These are phyloP conservation scores for Trichosporon sp. DNA, from an alignment of 1,284 basidiomycete genomes.

Conservation along the genomic window DNA sequence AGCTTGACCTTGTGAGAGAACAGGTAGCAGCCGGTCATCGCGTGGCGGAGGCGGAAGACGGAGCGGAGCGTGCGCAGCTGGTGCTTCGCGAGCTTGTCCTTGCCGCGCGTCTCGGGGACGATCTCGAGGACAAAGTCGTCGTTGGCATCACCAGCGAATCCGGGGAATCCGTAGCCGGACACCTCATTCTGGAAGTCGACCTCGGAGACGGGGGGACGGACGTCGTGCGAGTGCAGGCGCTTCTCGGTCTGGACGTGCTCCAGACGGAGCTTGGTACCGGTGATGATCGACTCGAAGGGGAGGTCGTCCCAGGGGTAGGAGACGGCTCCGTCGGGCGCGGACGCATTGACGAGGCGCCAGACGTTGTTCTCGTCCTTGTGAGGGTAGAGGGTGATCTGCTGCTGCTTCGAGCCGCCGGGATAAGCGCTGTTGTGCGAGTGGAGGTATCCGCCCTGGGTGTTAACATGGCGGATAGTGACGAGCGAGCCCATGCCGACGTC, in stretches of 20 bases:
- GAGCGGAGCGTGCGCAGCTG: slow-evolving; percentile 76
- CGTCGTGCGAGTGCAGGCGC: slow-evolving; percentile 88
- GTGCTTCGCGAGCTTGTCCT: slow-evolving; percentile 64
- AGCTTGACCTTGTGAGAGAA: slow-evolving; percentile 98
- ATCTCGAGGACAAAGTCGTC: slow-evolving; percentile 96
- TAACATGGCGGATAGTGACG: slow-evolving; percentile 79
- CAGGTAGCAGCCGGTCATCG: slow-evolving; percentile 86
- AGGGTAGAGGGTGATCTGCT: slow-evolving; percentile 94
- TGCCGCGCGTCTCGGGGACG: slow-evolving; percentile 52
- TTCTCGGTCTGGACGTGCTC: slow-evolving; percentile 77
- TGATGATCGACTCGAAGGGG: slow-evolving; percentile 62
- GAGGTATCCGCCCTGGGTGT: slow-evolving; percentile 96
- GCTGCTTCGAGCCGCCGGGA: slow-evolving; percentile 78
- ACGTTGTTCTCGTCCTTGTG: slow-evolving; percentile 89
- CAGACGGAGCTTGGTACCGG: slow-evolving; percentile 73
- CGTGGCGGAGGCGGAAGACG: slow-evolving; percentile 78
- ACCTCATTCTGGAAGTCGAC: slow-evolving; percentile 99
- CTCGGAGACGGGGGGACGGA: slow-evolving; percentile 91
- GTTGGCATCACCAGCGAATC: slow-evolving; percentile 66
- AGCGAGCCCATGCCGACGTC: slow-evolving; percentile 84
- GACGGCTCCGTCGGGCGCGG: slow-evolving; percentile 51
- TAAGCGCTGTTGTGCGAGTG: slow-evolving; percentile 91
- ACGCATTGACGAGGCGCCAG: slow-evolving; percentile 75
- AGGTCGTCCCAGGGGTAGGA: slow-evolving; percentile 58
- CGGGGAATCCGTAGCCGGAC: slow-evolving; percentile 80